phyloP scores from a whole-genome alignment of 129 eudicot genomes.

The Solidago caesia region DNA sequence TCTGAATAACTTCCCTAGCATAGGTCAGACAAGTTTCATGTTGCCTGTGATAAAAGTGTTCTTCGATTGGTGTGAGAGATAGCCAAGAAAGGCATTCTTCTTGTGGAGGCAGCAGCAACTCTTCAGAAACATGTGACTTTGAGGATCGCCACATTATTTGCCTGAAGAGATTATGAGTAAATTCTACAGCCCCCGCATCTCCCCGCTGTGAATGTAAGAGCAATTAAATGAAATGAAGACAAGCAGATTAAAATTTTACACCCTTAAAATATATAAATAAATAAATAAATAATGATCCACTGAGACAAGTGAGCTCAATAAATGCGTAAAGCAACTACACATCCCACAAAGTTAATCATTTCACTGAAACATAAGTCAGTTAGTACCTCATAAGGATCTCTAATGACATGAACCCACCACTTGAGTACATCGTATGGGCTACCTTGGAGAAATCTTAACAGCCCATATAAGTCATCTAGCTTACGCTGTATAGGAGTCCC shows the following conservation, averaged over 20 bases:
- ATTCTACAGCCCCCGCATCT: constrained; percentile 67
- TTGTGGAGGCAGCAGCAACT: constrained; percentile 85
- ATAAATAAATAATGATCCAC: background rate
- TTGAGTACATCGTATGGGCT: constrained; percentile 70
- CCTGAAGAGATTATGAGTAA: constrained; percentile 63
- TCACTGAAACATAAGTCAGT: background rate
- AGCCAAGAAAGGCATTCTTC: constrained; percentile 89
- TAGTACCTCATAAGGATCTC: constrained; percentile 85
- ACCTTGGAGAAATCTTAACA: constrained; percentile 74
- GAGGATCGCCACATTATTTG: constrained; percentile 95
- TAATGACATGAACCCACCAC: constrained; percentile 91
- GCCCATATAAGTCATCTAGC: constrained; percentile 92
- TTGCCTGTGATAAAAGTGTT: constrained; percentile 90
- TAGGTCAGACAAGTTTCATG: constrained; percentile 79
- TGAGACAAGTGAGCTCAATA: background rate
- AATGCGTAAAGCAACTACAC: no score
- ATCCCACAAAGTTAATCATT: no score
- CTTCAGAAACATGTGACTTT: constrained; percentile 76
- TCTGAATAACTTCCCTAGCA: constrained; percentile 75
- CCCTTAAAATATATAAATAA: background rate
- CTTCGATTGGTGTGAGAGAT: constrained; percentile 79
- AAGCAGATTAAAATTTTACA: background rate
- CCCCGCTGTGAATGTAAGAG: constrained; percentile 50
- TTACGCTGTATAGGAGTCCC: constrained; percentile 95
- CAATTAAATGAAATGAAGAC: background rate